Evolutionary conservation across 306 rosid species (phyloP).

Genomic region (Fragaria iinumae): DNA sequence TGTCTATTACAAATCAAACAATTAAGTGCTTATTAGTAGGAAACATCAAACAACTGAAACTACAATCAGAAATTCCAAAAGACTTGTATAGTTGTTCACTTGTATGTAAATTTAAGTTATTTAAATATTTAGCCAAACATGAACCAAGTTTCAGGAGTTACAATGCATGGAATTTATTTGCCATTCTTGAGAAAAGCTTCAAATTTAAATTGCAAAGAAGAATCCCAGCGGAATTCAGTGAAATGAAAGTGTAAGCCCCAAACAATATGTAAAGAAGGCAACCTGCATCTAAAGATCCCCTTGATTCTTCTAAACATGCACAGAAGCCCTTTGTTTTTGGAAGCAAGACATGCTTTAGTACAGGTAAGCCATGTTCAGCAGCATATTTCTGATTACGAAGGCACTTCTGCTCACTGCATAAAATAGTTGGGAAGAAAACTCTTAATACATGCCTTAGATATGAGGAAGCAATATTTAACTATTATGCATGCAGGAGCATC

Average conservation of each 20-base stretch:
- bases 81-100: background rate
- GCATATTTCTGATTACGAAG: constrained; percentile 70
- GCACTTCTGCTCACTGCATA: constrained; percentile 69
- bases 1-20: background rate
- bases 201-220: background rate
- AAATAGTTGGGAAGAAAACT: constrained; percentile 17
- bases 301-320: constrained; percentile 57
- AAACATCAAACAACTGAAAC: background rate
- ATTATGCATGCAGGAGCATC: background rate
- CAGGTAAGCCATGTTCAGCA: constrained; percentile 62
- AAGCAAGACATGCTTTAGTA: constrained; percentile 61
- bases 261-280: constrained; percentile 12
- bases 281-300: constrained; percentile 70
- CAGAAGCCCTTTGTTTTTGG: constrained; percentile 78
- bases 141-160: background rate
- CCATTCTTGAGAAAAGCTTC: background rate
- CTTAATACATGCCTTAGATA: constrained; percentile 11
- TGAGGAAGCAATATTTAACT: background rate
- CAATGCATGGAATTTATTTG: background rate
- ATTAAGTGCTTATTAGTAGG: background rate
- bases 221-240: background rate
- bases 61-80: constrained; percentile 1
- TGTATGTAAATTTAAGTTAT: background rate
- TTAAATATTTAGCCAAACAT: background rate
- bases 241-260: constrained; percentile 3